Evolutionary conservation across 768 basidiomycete species (phyloP), one percentile per base, ranked within the genome.

Genomic region (Nidularia pulvinata): DNA sequence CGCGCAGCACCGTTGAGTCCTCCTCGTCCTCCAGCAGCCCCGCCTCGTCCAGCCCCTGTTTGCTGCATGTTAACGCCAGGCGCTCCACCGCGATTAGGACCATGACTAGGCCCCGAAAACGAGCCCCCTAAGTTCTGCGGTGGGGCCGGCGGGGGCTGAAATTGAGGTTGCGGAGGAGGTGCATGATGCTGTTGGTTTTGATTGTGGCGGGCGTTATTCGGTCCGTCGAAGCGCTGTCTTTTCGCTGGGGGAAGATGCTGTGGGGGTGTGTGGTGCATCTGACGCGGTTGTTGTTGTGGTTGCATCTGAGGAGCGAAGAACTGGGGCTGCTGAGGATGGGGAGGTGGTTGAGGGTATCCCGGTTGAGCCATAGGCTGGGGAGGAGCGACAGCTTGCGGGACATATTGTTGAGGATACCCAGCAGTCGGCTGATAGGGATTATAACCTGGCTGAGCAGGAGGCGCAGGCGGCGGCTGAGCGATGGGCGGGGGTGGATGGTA

Each of bases 241-340:
- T 97, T 97, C 1, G 93, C 93, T 2, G 95, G 94, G 7, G 95
- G 95, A n/a, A 87, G 76, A 63, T 92, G 88, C 60, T 90, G 89
- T 35, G 88, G 86, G 7, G 88, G 82, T 0, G 83, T 73, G 57
- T 91, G 89, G 58, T 86, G 74, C 49, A 77, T 57, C 48, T 80
- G 81, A 33, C 77, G 81, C 47, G 72, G 79, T 58, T 70, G 80
- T 39, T 72, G 75, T 52, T 74, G 77, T 33, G 71, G 78, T 35
- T 72, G 75, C 11, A 79, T 71, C 42, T 72, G 72, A 47, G 78
- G 79, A 33, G 68, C 67, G 54, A 72, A 77, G 56, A 77, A 79
- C 35, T 76, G 77, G 10, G 45, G 45, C 50, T 80, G 79, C 49
- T 75, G 81, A 33, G 73, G 71, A 46, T 69, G 77, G 5, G 75